Conservation (phyloP, 331 rosid genomes). For the Quercus tomentella region DNA sequence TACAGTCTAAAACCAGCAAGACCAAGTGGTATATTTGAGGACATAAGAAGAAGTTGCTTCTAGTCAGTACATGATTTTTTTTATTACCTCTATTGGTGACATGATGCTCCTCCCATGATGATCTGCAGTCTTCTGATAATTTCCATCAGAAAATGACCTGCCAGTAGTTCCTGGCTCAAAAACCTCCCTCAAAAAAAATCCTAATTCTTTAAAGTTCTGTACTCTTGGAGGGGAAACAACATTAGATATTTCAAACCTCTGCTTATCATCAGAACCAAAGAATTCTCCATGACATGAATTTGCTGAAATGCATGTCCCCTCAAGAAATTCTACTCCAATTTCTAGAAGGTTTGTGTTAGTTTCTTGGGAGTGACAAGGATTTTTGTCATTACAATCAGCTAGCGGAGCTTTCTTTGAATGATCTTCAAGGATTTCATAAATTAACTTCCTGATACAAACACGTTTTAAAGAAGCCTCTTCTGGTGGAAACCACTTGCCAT, state of each 20-base stretch:
- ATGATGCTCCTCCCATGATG: slow-evolving; percentile 17
- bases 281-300: background rate
- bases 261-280: slow-evolving; percentile 20
- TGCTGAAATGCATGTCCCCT: slow-evolving; percentile 11
- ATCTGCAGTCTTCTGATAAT: slow-evolving; percentile 20
- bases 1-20: too few species aligned
- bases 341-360: slow-evolving; percentile 16
- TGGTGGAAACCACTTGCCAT: slow-evolving; percentile 55
- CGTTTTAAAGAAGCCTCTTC: slow-evolving; percentile 70
- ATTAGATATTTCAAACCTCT: slow-evolving; percentile 19
- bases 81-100: slow-evolving; percentile 51
- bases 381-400: slow-evolving; percentile 23
- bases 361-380: slow-evolving; percentile 14
- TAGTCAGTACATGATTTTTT: background rate
- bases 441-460: slow-evolving; percentile 35
- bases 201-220: slow-evolving; percentile 26
- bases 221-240: slow-evolving; percentile 23
- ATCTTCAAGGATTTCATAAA: slow-evolving; percentile 37
- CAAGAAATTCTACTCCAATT: slow-evolving; percentile 18
- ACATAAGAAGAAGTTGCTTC: background rate
- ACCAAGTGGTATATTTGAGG: background rate
- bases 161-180: slow-evolving; percentile 11
- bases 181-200: slow-evolving; percentile 11
- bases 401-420: slow-evolving; percentile 21
- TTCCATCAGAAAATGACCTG: slow-evolving; percentile 13